Base-by-base conservation (phyloP, 306 rosid species). In the Prunus dulcis region DNA sequence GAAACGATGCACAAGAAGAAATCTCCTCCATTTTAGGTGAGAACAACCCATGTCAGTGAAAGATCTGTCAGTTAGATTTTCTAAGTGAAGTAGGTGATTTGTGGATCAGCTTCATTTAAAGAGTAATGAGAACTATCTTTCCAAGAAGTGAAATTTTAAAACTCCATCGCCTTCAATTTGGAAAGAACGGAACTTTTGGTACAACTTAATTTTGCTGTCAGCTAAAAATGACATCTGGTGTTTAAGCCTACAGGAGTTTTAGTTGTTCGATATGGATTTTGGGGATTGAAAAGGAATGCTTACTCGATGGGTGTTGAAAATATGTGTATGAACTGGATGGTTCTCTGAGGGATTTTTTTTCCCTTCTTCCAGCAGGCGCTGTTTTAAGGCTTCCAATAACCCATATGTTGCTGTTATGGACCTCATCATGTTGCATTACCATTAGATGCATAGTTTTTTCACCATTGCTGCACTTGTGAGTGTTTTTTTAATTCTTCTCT, bases 341-440 rank as follows among this genome's bases (percentile, higher is more conserved):
- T 17, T 18, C 3, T 14, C 5, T 43, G 2, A 7, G 63, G 60
- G 27, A 2, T 4, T 12, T 69, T 5, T 17, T 45, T 25, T 2
- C 15, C 10, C 6, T 34, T 13, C n/a, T 27, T 71, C 12, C 6
- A 20, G 56, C 61, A 11, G 32, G 25, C 73, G 18, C 15, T 22
- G 71, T 46, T 55, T 47, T 25, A 51, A 13, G 19, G 5, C 19
- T 67, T 61, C 58, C 66, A 14, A 57, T 58, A 55, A 58, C 45
- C 72, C 28, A 15, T 52, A 47, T 66, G 55, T 41, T 78, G 66
- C 75, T 69, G 45, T 73, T 68, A 28, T 64, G 55, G 65, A 20
- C 56, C 80, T 76, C 72, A 51, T 63, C 34, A 62, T 60, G 77
- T 69, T 43, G 76, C 15, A 12, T 60, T 7, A 27, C 15, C 41